Evolutionary conservation across 164 flowering plant species (phyloP).

Genomic region (Magnolia sinica): DNA sequence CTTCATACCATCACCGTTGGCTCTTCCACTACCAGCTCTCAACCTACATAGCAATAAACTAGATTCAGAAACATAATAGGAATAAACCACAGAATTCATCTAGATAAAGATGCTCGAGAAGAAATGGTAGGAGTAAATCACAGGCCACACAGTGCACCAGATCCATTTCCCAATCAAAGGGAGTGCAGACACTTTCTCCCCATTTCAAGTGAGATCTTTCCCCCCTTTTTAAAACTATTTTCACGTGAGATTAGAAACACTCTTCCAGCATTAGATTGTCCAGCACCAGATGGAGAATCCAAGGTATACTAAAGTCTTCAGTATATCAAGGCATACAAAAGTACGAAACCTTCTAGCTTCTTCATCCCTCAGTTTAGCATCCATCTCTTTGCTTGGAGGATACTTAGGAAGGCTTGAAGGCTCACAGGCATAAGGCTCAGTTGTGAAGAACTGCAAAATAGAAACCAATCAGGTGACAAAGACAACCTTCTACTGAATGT

Average conservation of each 20-base stretch:
- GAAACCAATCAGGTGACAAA: background rate
- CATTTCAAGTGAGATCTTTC: background rate
- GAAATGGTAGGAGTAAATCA: background rate
- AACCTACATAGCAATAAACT: slow-evolving; percentile 33
- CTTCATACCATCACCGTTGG: slow-evolving; percentile 63
- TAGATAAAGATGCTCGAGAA: background rate
- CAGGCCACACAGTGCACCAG: background rate
- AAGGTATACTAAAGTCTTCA: background rate
- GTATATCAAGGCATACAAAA: background rate
- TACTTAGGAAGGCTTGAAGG: slow-evolving; percentile 94
- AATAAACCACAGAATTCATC: background rate
- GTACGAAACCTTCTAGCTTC: slow-evolving; percentile 72
- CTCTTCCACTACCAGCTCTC: slow-evolving; percentile 65
- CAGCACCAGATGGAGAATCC: background rate
- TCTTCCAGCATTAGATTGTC: background rate
- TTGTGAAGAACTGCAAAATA: slow-evolving; percentile 66
- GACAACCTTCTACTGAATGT: background rate
- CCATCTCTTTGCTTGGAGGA: slow-evolving; percentile 97
- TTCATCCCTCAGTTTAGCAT: slow-evolving; percentile 90
- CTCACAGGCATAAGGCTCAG: slow-evolving; percentile 85
- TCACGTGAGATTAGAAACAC: background rate
- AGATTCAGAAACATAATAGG: background rate
- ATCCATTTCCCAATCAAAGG: background rate
- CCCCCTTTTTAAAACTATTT: background rate
- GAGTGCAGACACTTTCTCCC: background rate